Evolutionary conservation across 176 grass and related monocot genomes (phyloP), one percentile per base, ranked within the genome.

Genomic region (Lolium multiflorum): DNA sequence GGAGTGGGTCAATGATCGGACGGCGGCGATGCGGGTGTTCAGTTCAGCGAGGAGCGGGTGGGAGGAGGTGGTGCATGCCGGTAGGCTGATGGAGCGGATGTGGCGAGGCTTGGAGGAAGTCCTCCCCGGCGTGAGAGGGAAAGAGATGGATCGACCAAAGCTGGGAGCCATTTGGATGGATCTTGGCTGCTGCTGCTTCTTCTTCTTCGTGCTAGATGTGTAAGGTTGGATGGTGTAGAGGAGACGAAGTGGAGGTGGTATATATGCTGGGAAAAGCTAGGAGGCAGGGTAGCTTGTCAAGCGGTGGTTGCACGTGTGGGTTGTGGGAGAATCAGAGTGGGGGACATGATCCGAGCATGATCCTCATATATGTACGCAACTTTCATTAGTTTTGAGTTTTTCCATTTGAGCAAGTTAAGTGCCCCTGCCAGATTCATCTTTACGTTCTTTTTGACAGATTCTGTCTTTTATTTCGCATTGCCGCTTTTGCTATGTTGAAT

Each of bases 141-240:
- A 90, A 15, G 92, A 91, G 82, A 93, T 93, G 21, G 92, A 93
- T 35, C 92, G 87, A 0, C 85, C 90, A 61, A 94, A 91, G 84
- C 25, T 83, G 0, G 66, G 79, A 63, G 82, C 80, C 92, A 94
- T 94, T 61, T 44, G 8, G 20, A 9, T 62, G 0, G 13, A 3
- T 0, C 5, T 39, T 15, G 7, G 5, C 4, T 31, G 9, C 41
- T 43, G 5, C 7, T 21, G 16, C 60, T 86, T 44, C 3, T 21
- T 51, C 6, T 66, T 62, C 0, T 72, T 72, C 1, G 9, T 49
- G 41, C 12, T 15, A 49, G 43, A 47, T 20, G 84, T 55, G 78
- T 54, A 50, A 26, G 50, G 8, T 62, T 3, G 0, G 1, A 11
- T 8, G 43, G 13, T 15, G n/a, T 24, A 14, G 26, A 16, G 44